These are phyloP conservation scores for Fusarium zealandicum DNA, from an alignment of 2,329 filamentous ascomycete species.

Conservation along the genomic window DNA sequence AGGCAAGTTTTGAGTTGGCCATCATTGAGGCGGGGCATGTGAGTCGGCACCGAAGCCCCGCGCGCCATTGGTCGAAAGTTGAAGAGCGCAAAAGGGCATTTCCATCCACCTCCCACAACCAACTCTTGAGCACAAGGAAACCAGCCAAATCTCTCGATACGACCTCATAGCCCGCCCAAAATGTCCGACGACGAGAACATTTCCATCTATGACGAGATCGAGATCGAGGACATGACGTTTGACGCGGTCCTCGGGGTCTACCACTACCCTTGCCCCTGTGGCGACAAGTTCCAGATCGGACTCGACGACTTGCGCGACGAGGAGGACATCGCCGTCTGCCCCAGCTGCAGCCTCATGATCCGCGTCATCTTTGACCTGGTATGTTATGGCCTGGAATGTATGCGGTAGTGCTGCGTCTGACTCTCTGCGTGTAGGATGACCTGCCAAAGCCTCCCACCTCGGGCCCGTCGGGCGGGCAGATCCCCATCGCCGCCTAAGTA, in stretches of 20 bases:
- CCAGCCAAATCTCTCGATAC: not conserved
- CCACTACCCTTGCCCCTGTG: slow-evolving; percentile 96
- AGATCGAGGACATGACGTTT: slow-evolving; percentile 98
- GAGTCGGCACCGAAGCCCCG: too few relatives aligned
- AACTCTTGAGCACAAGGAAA: too few relatives aligned
- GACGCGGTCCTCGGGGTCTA: slow-evolving; percentile 85
- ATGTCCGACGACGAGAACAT: slow-evolving; percentile 71
- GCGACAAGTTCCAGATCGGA: slow-evolving; percentile 92
- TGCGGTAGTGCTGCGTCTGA: not conserved
- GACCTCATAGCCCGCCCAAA: slow-evolving; percentile 23
- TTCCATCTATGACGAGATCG: slow-evolving; percentile 94
- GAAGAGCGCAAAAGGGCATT: too few relatives aligned
- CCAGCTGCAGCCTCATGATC: slow-evolving; percentile 97
- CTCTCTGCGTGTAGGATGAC: slow-evolving; percentile 48
- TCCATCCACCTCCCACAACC: too few relatives aligned
- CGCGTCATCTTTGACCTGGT: slow-evolving; percentile 90
- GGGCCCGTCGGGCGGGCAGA: slow-evolving; percentile 44
- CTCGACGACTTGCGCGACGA: slow-evolving; percentile 86
- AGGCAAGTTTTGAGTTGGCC: too few relatives aligned
- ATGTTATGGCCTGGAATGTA: slow-evolving; percentile 43
- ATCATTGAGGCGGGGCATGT: too few relatives aligned
- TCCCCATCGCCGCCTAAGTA: slow-evolving; percentile 52
- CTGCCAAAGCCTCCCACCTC: slow-evolving; percentile 51
- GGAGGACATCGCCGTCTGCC: slow-evolving; percentile 94
- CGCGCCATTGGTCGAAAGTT: too few relatives aligned